Base-by-base conservation (phyloP, 176 grass and related monocot species). In the Areca catechu region DNA sequence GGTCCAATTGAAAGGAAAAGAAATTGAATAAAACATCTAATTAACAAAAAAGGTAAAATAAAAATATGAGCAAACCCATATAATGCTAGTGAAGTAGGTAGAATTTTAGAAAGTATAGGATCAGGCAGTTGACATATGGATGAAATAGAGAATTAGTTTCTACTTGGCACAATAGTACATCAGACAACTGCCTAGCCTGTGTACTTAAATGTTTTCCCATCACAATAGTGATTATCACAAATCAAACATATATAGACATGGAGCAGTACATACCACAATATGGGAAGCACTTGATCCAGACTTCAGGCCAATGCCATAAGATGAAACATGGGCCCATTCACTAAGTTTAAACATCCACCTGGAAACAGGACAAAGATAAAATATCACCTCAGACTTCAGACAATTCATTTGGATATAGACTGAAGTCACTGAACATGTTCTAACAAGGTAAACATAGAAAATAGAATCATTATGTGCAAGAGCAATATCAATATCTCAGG, bases 341-440 rank as follows among this genome's bases (percentile, higher is more conserved):
- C 87, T 98, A 60, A 98, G 75, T 76, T 92, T 92, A 79, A 98
- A 98, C 83, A 92, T 91, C 93, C 87, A 92, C 50, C 93, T 98
- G 76, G 34, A 48, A 76, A 16, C 65, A 56, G 51, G 51, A 24
- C 68, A 79, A 12, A 16, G 21, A 16, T 9, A 7, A 14, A 4
- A 16, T 17, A 20, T 43, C 37, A 5, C 34, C 15, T 43, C 5
- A 43, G 34, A 10, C 20, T 16, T 15, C 1, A 6, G 17, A 4
- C 51, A 4, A 28, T 18, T 18, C 7, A 25, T 24, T 52, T 66
- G 7, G 24, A 18, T 64, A 29, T 12, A 12, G 34, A 43, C 34
- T 14, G 34, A 43, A 43, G 34, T 43, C 34, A 43, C 34, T 43
- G 34, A 43, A 12, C 9, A 43, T 43, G 12, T 12, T 0, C 34